phyloP scores from a whole-genome alignment of 2,329 filamentous ascomycete species.

The Venturia carpophila region DNA sequence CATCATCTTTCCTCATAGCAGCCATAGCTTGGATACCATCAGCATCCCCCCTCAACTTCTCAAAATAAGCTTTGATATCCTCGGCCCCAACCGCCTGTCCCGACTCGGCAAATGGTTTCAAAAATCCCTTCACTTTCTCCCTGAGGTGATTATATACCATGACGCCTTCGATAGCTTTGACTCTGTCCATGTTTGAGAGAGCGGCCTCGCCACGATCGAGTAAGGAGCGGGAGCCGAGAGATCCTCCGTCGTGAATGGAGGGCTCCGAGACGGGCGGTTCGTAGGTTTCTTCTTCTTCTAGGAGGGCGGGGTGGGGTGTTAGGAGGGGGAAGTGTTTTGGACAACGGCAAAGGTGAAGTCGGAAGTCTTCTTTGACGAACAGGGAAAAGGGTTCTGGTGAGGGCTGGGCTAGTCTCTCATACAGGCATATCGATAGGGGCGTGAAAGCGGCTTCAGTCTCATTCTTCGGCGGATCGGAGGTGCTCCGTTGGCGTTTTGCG shows the following conservation, averaged over 20 bases:
- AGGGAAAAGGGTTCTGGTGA: slow-evolving; percentile 62
- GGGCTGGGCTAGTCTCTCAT: slow-evolving; percentile 48
- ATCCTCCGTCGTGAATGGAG: slow-evolving; percentile 47
- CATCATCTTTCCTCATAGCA: slow-evolving; percentile 43
- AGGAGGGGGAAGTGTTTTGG: slow-evolving; percentile 69
- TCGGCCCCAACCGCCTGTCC: slow-evolving; percentile 84
- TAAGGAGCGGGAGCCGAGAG: slow-evolving; percentile 68
- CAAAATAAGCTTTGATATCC: slow-evolving; percentile 95
- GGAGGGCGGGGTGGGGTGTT: slow-evolving; percentile 64
- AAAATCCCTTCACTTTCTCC: slow-evolving; percentile 89
- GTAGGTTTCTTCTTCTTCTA: slow-evolving; percentile 91
- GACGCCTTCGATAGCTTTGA: slow-evolving; percentile 84
- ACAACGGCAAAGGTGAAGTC: slow-evolving; percentile 76
- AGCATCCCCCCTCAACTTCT: slow-evolving; percentile 83
- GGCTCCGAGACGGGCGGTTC: slow-evolving; percentile 72
- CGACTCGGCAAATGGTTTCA: slow-evolving; percentile 88
- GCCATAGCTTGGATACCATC: slow-evolving; percentile 59
- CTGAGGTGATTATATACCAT: slow-evolving; percentile 98
- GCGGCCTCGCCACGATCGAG: slow-evolving; percentile 90
- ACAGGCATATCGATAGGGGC: slow-evolving; percentile 46
- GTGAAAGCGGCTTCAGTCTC: slow-evolving; percentile 30
- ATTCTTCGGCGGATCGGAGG: slow-evolving; percentile 23
- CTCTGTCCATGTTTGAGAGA: slow-evolving; percentile 83
- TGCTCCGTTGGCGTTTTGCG: slow-evolving; percentile 18
- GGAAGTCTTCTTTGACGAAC: slow-evolving; percentile 73